These are phyloP conservation scores for Colletotrichum kahawae DNA, from an alignment of 2,329 filamentous ascomycete genomes.

Conservation along the genomic window DNA sequence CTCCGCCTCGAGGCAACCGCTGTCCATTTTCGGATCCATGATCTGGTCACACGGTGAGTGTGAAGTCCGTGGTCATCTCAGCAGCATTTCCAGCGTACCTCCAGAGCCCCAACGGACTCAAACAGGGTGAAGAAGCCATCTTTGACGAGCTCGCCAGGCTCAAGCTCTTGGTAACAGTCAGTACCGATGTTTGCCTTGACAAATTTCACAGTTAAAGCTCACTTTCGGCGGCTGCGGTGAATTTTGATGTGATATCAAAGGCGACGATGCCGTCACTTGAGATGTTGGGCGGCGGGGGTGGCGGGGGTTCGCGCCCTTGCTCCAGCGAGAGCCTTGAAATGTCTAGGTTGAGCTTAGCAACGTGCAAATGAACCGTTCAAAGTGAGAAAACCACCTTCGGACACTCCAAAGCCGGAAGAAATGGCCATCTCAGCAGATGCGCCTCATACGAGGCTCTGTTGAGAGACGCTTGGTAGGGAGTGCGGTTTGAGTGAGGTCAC, in stretches of 20 bases:
- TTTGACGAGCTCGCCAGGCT: conserved; percentile 85
- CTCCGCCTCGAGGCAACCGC: conserved; percentile 78
- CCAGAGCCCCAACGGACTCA: conserved; percentile 87
- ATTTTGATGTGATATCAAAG: conserved; percentile 63
- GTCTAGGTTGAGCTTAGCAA: conserved; percentile 33
- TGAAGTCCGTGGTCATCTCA: background rate
- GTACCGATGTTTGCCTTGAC: background rate
- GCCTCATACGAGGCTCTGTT: conserved; percentile 14
- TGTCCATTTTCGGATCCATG: conserved; percentile 99
- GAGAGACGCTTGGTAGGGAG: background rate
- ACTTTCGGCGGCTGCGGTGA: conserved; percentile 59
- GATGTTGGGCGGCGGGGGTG: conserved; percentile 44
- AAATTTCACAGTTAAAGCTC: conserved; percentile 24
- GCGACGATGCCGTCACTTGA: conserved; percentile 56
- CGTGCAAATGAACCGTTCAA: background rate
- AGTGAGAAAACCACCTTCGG: conserved; percentile 35
- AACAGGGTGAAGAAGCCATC: conserved; percentile 95
- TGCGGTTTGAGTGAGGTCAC: conserved; percentile 20
- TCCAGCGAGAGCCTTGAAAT: conserved; percentile 46
- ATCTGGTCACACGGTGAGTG: conserved; percentile 63
- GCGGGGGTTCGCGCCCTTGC: conserved; percentile 32
- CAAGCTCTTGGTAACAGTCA: conserved; percentile 62
- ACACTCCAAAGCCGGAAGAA: conserved; percentile 33
- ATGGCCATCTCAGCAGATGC: conserved; percentile 7
- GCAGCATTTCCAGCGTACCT: conserved; percentile 51